Percentiles rank a stretch among this genome's conserved stretches.
Evolutionary conservation across 2,329 filamentous ascomycete species (phyloP).

Genomic region (Pestalotiopsis sp.): DNA sequence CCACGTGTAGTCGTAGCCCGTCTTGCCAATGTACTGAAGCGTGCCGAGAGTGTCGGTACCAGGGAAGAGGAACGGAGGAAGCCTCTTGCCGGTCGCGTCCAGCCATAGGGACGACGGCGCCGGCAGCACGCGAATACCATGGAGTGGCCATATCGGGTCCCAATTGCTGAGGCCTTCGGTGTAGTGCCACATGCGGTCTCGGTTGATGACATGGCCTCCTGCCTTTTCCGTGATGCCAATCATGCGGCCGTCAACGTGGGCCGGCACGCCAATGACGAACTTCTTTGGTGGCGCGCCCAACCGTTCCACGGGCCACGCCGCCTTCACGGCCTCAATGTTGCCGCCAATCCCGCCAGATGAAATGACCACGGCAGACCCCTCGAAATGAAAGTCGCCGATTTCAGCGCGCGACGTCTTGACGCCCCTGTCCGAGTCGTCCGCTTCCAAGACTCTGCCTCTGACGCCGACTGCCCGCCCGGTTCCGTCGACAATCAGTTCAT

Average conservation of each 20-base stretch:
- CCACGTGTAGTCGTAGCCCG: conserved; percentile 66
- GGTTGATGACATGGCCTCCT: conserved; percentile 60
- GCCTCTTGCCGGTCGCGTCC: conserved; percentile 59
- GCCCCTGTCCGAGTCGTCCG: conserved; percentile 53
- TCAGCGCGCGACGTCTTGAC: conserved; percentile 51
- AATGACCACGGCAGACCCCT: conserved; percentile 55
- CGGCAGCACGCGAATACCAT: conserved; percentile 63
- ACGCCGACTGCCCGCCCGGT: conserved; percentile 56
- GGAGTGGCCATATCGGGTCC: conserved; percentile 63
- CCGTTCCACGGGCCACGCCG: conserved; percentile 59
- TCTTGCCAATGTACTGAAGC: conserved; percentile 60
- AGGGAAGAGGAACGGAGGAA: conserved; percentile 59
- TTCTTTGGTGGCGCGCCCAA: conserved; percentile 58
- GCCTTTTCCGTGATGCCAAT: conserved; percentile 55
- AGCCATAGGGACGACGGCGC: conserved; percentile 66
- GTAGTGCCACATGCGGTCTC: conserved; percentile 69
- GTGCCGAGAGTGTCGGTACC: conserved; percentile 61
- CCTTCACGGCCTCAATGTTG: conserved; percentile 62
- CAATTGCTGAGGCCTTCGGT: conserved; percentile 65
- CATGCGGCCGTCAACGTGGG: conserved; percentile 67
- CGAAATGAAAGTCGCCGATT: conserved; percentile 55
- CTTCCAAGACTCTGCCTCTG: conserved; percentile 53
- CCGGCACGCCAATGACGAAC: conserved; percentile 64
- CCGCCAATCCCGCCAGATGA: conserved; percentile 63
- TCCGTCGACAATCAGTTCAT: conserved; percentile 55